Base-by-base conservation (phyloP, 140 eudicot genomes). In the Erigeron philadelphicus region DNA sequence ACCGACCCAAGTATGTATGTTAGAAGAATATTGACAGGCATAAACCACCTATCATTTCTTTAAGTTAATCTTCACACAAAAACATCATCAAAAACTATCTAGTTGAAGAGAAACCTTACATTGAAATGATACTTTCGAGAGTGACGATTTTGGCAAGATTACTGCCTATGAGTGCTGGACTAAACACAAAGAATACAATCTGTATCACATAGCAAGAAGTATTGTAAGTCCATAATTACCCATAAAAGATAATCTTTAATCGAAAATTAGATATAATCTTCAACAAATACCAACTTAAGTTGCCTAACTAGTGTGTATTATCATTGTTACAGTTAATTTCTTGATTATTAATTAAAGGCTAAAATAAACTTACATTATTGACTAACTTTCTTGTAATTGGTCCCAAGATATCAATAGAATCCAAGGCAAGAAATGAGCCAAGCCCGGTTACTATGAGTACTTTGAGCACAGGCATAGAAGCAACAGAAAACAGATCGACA, bases 181-280 rank as follows among this genome's bases (percentile, higher is more conserved):
- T 82, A 77, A 86, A 86, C 64, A 89, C 95, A 74, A 44, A 89
- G 76, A 89, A 89, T 41, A 82, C 90, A 69, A 89, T 54, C 95
- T 89, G 88, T 31, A 38, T 63, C 61, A 64, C 64, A 76, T 0
- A 56, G 40, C 8, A 59, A 49, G n/a, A 23, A 23, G 71, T 11
- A 15, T 11, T 6, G 43, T 40, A 42, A 55, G 74, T 42, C 12
- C 53, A 68, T 15, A 17, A 15, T 31, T 10, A 15, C 2, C 7
- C 6, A 17, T 9, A 72, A 54, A 66, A 31, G 1, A 7, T 6
- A 44, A 44, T 65, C 43, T 44, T 74, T 44, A 55, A 7, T 65
- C 45, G 46, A 65, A 65, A 31, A 9, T 41, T 4, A 18, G 61
- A 67, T 21, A 31, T 41, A 11, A 9, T 17, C 58, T 55, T 63